phyloP scores from a whole-genome alignment of 352 stramenopile genomes.

The Phytophthora pseudosyringae region DNA sequence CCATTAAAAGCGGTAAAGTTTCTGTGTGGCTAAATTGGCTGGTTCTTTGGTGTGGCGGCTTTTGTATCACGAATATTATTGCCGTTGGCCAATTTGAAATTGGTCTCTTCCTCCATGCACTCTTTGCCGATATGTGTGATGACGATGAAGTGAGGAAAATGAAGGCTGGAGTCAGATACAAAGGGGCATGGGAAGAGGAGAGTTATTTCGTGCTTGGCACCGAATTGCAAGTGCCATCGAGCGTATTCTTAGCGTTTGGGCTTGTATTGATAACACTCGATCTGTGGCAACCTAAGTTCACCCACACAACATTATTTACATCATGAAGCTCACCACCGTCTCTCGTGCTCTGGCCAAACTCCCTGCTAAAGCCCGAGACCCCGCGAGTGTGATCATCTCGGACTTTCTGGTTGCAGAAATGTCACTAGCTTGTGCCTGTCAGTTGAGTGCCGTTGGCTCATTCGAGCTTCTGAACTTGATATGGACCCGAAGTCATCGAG shows the following conservation, averaged over 20 bases:
- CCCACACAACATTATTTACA: background rate
- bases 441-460: slow-evolving; percentile 4
- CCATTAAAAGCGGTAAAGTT: no score
- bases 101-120: no score
- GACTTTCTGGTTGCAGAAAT: slow-evolving; percentile 15
- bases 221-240: no score
- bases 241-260: background rate
- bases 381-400: background rate
- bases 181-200: no score
- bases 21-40: no score
- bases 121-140: no score
- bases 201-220: no score
- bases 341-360: background rate
- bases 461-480: slow-evolving; percentile 7
- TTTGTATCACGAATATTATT: no score
- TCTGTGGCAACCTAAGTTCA: background rate
- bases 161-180: no score
- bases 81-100: no score
- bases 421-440: background rate
- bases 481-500: slow-evolving; percentile 1
- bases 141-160: no score
- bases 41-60: no score
- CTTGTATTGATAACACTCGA: background rate
- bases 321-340: slow-evolving; percentile 1
- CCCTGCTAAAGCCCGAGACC: background rate